Evolutionary conservation across 352 stramenopile species (phyloP).

Genomic region (Globisporangium paddicum): DNA sequence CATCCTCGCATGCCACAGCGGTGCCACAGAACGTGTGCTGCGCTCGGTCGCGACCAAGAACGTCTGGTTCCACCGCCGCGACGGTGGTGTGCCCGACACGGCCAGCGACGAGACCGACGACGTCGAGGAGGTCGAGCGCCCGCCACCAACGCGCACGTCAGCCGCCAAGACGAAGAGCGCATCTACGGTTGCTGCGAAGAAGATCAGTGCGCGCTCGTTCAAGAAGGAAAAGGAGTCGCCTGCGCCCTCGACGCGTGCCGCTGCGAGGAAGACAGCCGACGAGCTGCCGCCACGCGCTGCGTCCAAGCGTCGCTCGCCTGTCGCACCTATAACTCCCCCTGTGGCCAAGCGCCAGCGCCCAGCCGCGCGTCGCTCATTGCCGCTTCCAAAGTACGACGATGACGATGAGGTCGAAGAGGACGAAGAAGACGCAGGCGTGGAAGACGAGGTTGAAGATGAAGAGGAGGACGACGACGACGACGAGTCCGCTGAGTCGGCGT

Average conservation of each 20-base stretch:
- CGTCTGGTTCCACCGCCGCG: constrained; percentile 45
- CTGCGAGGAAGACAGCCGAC: background rate
- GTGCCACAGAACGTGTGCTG: constrained; percentile 43
- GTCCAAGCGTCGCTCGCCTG: constrained; percentile 11
- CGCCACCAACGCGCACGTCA: background rate
- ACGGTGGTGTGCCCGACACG: background rate
- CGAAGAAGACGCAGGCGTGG: constrained; percentile 9
- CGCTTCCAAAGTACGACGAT: constrained; percentile 10
- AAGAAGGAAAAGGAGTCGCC: constrained; percentile 5
- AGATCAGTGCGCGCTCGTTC: constrained; percentile 3
- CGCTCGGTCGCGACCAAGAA: constrained; percentile 53
- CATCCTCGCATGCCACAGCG: constrained; percentile 61
- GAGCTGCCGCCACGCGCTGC: background rate
- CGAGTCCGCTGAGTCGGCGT: constrained; percentile 5
- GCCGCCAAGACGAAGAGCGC: background rate
- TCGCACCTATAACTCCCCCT: background rate
- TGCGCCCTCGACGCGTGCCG: background rate
- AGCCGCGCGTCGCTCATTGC: constrained; percentile 7
- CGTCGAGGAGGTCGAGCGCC: background rate
- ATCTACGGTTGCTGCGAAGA: background rate
- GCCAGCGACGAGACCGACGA: constrained; percentile 11
- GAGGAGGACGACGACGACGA: constrained; percentile 20
- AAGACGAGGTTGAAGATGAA: constrained; percentile 21
- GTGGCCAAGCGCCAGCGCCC: constrained; percentile 11
- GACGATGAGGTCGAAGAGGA: constrained; percentile 5